phyloP scores from a whole-genome alignment of 345 rosid genomes.

The Lepidium sativum region DNA sequence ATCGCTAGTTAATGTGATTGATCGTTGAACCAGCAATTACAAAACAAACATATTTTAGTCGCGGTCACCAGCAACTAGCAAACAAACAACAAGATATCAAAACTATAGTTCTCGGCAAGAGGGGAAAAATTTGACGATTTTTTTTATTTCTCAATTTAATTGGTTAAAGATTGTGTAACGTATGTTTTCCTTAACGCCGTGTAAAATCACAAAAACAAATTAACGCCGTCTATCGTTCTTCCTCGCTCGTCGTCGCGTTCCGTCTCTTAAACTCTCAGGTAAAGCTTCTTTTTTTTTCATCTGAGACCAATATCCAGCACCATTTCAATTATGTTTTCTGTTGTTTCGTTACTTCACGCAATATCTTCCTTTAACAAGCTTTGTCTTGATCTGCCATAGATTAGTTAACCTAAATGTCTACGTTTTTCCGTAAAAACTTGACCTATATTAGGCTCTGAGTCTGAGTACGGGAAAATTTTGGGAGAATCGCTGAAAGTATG shows the following conservation, averaged over 20 bases:
- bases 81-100: too few relatives aligned
- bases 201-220: not conserved
- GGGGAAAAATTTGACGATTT: too few relatives aligned
- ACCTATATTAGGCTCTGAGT: not conserved
- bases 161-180: not conserved
- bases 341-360: not conserved
- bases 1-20: too few relatives aligned
- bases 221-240: not conserved
- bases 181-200: not conserved
- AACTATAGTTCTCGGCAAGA: too few relatives aligned
- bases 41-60: too few relatives aligned
- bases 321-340: not conserved
- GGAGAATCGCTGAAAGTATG: conserved; percentile 9
- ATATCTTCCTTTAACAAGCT: not conserved
- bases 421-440: not conserved
- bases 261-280: conserved; percentile 1
- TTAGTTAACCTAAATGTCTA: conserved; percentile 1
- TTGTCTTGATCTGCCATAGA: not conserved
- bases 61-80: too few relatives aligned
- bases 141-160: not conserved
- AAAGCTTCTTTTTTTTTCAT: not conserved
- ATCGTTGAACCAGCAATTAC: too few relatives aligned
- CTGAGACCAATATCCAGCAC: not conserved
- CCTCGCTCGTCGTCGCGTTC: not conserved
- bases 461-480: not conserved